Conservation (phyloP, 192 early-diverging fungal species). For the Umbelopsis ramanniana region DNA sequence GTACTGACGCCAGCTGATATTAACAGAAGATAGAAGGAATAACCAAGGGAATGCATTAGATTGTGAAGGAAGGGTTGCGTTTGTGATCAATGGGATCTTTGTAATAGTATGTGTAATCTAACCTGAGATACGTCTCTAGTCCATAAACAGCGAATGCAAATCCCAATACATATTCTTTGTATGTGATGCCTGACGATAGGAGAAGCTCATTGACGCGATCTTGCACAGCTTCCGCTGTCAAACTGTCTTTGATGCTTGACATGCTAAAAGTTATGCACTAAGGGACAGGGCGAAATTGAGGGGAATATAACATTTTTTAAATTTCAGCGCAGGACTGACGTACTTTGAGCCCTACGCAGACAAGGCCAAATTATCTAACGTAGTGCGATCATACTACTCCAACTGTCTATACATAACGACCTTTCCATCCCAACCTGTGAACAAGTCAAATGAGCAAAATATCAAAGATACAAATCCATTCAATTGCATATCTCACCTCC, state of each 20-base stretch:
- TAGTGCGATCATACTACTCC: not conserved
- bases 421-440: not conserved
- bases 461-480: not conserved
- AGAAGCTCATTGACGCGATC: slow-evolving; percentile 13
- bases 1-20: slow-evolving; percentile 74
- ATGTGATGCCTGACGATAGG: slow-evolving; percentile 50
- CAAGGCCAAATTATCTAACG: not conserved
- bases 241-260: slow-evolving; percentile 19
- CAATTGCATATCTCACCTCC: slow-evolving; percentile 1
- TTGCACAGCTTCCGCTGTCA: slow-evolving; percentile 8
- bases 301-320: not conserved
- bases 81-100: not conserved
- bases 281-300: not conserved
- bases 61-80: no score
- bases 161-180: slow-evolving; percentile 79
- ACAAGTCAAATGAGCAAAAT: not conserved
- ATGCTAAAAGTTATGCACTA: not conserved
- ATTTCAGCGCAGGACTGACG: not conserved
- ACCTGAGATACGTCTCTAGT: slow-evolving; percentile 86
- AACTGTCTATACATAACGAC: not conserved
- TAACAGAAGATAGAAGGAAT: not conserved
- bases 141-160: slow-evolving; percentile 74
- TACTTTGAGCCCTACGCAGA: no score
- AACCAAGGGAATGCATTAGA: not conserved
- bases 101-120: not conserved